Evolutionary conservation across 257 asterid genomes (phyloP).

Genomic region (Solanum pinnatisectum): DNA sequence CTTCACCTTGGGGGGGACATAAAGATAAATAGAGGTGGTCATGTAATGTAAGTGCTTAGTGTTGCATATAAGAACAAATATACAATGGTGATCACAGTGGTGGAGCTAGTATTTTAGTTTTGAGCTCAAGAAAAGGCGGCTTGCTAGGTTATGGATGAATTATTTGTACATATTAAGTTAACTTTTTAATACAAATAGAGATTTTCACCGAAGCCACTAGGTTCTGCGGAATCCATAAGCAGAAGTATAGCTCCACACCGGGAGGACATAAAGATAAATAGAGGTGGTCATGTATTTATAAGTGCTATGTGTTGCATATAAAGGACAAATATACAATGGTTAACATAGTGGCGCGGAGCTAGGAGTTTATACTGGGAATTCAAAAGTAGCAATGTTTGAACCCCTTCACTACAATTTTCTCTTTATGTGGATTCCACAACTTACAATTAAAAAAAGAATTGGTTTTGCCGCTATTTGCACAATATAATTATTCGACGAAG

Average conservation of each 20-base stretch:
- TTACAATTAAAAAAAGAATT: accelerated
- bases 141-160: not conserved
- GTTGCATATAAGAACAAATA: not conserved
- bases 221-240: not conserved
- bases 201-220: not conserved
- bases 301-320: not conserved
- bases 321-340: not conserved
- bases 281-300: not conserved
- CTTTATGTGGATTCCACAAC: not conserved
- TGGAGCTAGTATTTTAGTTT: not conserved
- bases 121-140: not conserved
- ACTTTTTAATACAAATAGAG: not conserved
- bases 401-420: not conserved
- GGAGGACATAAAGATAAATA: not conserved
- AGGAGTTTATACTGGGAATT: not conserved
- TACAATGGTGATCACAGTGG: not conserved
- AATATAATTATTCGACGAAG: not conserved
- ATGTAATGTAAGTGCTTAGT: not conserved
- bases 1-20: not conserved
- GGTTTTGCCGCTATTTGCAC: not conserved
- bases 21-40: not conserved
- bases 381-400: not conserved
- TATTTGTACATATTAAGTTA: not conserved
- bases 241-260: not conserved
- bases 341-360: not conserved